A percentile compares a stretch with the other conserved stretches of the same genome.
Evolutionary conservation across 768 basidiomycete species (phyloP).

Genomic region (Ramaria rubella): DNA sequence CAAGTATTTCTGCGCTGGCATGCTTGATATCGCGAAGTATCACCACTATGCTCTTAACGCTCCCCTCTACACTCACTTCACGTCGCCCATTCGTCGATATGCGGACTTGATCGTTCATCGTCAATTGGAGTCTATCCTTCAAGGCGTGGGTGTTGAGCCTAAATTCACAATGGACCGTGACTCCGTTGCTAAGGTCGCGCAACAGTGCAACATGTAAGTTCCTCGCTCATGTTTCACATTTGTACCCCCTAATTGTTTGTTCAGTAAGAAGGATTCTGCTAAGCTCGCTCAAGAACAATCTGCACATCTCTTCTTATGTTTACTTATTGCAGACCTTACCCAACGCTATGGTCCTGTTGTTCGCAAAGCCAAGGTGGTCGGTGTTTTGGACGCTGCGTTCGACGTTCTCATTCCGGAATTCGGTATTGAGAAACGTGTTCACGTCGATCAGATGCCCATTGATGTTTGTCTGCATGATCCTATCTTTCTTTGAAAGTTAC

Average conservation of each 20-base stretch:
- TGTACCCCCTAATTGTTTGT: not conserved
- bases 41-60: conserved; percentile 84
- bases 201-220: conserved; percentile 93
- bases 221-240: not conserved
- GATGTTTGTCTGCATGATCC: conserved; percentile 51
- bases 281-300: conserved; percentile 94
- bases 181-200: conserved; percentile 94
- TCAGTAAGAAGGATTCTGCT: conserved; percentile 86
- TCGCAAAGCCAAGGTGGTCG: conserved; percentile 90
- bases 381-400: conserved; percentile 95
- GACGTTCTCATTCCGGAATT: conserved; percentile 96
- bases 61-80: conserved; percentile 92
- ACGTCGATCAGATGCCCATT: conserved; percentile 98
- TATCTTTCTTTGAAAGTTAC: not conserved
- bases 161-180: conserved; percentile 98
- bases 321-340: conserved; percentile 90
- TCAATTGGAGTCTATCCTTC: conserved; percentile 85
- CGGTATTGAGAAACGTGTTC: conserved; percentile 97
- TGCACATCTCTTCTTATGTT: conserved; percentile 89
- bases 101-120: conserved; percentile 95
- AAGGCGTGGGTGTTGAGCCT: conserved; percentile 62
- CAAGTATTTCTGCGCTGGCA: conserved; percentile 98
- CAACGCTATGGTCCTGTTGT: conserved; percentile 93
- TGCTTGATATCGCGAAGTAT: conserved; percentile 99
- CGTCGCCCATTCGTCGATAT: conserved; percentile 87